A percentile compares a stretch with the other conserved stretches of the same genome.
Evolutionary conservation across 371 early-diverging fungal genomes (phyloP).

Genomic region (Quaeritorhiza haematococci): DNA sequence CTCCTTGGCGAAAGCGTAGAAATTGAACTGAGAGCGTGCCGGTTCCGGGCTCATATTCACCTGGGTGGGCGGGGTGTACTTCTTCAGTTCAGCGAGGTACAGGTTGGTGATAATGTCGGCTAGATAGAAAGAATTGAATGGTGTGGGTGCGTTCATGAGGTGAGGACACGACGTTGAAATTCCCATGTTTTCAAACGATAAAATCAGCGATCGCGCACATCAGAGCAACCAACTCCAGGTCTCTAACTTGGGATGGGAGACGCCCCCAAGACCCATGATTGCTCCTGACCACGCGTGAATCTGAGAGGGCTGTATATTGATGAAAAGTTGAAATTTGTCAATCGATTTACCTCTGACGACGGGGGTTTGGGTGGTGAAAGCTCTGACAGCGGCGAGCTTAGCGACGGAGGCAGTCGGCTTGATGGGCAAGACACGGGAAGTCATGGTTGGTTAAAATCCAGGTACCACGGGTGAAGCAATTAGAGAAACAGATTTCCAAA

Average conservation of each 20-base stretch:
- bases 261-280: background rate
- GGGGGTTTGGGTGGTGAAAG: too few relatives aligned
- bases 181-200: background rate
- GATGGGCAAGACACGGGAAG: too few relatives aligned
- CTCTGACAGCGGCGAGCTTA: too few relatives aligned
- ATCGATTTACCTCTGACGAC: too few relatives aligned
- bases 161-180: background rate
- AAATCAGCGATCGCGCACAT: background rate
- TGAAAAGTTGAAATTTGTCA: too few relatives aligned
- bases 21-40: background rate
- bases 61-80: constrained; percentile 29
- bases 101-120: constrained; percentile 34
- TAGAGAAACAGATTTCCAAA: too few relatives aligned
- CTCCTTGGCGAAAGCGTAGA: background rate
- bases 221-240: background rate
- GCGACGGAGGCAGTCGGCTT: too few relatives aligned
- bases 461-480: too few relatives aligned
- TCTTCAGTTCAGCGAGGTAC: constrained; percentile 32
- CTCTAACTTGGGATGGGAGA: background rate
- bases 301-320: too few relatives aligned
- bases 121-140: background rate
- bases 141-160: background rate
- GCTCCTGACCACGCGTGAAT: background rate
- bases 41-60: constrained; percentile 5
- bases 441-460: too few relatives aligned